A percentile compares a stretch with the other conserved stretches of the same genome.
These are phyloP conservation scores for Coffea eugenioides DNA, from an alignment of 257 asterid species.

Conservation along the genomic window DNA sequence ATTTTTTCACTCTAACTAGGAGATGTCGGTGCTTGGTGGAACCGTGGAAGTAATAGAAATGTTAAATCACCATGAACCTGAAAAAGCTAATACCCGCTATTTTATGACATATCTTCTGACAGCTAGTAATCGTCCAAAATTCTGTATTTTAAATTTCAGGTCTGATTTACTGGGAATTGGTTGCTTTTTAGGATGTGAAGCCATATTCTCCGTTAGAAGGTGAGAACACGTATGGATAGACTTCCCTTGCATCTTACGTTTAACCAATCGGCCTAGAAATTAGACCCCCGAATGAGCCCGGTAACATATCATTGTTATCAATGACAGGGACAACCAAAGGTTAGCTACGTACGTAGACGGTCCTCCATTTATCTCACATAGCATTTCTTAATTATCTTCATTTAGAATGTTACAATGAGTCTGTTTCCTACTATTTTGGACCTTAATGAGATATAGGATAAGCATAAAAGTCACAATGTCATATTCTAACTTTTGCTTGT, in stretches of 20 bases:
- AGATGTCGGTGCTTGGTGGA: no score
- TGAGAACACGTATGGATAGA: neutral
- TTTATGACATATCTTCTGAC: no score
- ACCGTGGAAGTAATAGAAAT: no score
- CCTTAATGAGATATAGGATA: neutral
- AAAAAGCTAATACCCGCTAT: no score
- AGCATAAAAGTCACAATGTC: neutral
- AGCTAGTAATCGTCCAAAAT: no score
- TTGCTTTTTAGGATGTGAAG: neutral
- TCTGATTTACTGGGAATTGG: no score
- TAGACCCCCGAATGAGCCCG: neutral
- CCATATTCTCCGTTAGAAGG: neutral
- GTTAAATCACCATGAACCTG: no score
- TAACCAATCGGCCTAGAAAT: neutral
- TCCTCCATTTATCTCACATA: neutral
- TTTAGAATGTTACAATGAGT: neutral
- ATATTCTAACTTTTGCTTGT: neutral
- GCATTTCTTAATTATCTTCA: neutral
- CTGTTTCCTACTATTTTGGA: slow-evolving; percentile 9
- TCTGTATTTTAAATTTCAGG: no score
- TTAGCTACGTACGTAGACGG: neutral
- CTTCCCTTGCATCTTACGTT: neutral
- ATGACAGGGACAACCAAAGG: neutral
- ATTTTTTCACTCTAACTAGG: no score
- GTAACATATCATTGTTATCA: neutral